Evolutionary conservation across 1,284 basidiomycete species (phyloP), one percentile per base, ranked within the genome.

Genomic region (Tylopilus sp.): DNA sequence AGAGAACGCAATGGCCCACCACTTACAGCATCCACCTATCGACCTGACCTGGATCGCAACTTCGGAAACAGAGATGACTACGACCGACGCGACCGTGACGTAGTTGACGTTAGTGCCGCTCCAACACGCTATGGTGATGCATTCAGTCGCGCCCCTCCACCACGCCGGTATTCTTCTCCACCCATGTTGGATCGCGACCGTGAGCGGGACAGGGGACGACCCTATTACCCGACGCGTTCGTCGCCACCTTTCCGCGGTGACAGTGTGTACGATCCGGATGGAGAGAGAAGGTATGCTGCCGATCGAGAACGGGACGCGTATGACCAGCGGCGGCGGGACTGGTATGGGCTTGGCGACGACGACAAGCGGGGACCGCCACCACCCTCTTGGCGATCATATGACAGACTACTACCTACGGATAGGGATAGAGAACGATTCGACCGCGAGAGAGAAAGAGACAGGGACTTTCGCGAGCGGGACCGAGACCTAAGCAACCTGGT

Each of bases 361-460:
- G 68, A 73, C 41, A 71, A 70, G 33, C 58, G 66, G 36, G 59
- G 42, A 16, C 48, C 43, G 4, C 16, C 51, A 6, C 43, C 51
- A 3, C 46, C 53, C 12, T 37, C 52, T 8, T 68, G 60, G 66
- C 57, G 63, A 48, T 49, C 61, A n/a, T 46, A 52, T 23, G 63
- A 68, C 1, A 39, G 63, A 44, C 50, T 64, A 11, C 35, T 53
- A 35, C 36, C 64, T 15, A 3, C 52, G 39, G 63, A 65, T 9
- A 68, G 59, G 44, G 53, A 71, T n/a, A 63, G 63, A 47, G 69
- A 72, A 3, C 59, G 71, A 41, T 62, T 62, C 48, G 70, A 73
- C 8, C 61, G 68, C 29, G 71, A 67, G 30, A 56, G 60, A 28
- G 58, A 63, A 10, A 54, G 59, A 9, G 63, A 60, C 12, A 70